Conservation (phyloP, 2,329 filamentous ascomycete species). For the Claviceps digitariae region DNA sequence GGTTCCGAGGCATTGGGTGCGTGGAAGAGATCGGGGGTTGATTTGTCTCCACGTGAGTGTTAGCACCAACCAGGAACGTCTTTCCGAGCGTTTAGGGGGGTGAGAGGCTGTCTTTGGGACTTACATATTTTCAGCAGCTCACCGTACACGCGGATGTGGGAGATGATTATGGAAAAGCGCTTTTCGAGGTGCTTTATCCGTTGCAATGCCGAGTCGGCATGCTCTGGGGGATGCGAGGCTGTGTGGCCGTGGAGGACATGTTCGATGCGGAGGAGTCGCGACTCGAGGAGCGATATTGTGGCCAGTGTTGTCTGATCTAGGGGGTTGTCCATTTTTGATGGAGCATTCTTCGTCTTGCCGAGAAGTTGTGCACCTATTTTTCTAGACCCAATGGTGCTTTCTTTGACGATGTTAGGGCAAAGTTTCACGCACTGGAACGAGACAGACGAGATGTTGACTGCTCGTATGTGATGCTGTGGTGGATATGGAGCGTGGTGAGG, state of each 20-base stretch:
- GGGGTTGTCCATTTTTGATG: slow-evolving; percentile 18
- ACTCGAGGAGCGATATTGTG: slow-evolving; percentile 43
- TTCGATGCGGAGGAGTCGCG: slow-evolving; percentile 45
- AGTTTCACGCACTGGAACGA: background rate
- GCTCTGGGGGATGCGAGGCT: slow-evolving; percentile 16
- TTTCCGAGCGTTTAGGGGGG: background rate
- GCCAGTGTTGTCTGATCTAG: slow-evolving; percentile 40
- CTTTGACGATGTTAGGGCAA: background rate
- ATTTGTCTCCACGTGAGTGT: slow-evolving; percentile 28
- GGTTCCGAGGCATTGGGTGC: slow-evolving; percentile 29
- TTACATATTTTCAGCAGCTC: slow-evolving; percentile 48
- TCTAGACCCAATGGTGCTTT: background rate
- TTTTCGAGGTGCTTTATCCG: slow-evolving; percentile 38
- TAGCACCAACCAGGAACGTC: background rate
- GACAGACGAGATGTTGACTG: no score
- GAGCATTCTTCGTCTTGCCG: background rate
- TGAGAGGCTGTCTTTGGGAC: slow-evolving; percentile 10
- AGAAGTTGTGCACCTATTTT: background rate
- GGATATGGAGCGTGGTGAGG: no score
- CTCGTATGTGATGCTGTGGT: no score
- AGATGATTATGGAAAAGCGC: slow-evolving; percentile 36
- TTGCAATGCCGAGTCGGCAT: slow-evolving; percentile 27
- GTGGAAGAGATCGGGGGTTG: slow-evolving; percentile 42
- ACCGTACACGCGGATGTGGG: slow-evolving; percentile 40
- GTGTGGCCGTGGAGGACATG: slow-evolving; percentile 41